These are phyloP conservation scores for Casuarina glauca DNA, from an alignment of 306 rosid genomes.

Conservation along the genomic window DNA sequence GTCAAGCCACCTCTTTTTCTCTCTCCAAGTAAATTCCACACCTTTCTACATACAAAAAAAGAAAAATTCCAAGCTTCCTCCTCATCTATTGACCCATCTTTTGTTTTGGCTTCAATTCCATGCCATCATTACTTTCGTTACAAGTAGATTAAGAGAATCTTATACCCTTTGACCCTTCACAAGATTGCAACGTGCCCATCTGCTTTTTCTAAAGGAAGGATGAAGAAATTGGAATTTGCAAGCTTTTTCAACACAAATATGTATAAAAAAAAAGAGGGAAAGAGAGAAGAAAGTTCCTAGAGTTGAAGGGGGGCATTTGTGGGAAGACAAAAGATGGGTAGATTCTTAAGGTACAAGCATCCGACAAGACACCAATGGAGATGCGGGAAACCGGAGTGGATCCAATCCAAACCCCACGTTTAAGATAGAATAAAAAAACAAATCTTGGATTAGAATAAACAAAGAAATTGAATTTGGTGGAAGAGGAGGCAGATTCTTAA, in stretches of 20 bases:
- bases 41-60: slow-evolving; percentile 19
- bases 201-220: neutral
- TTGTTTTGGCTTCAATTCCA: slow-evolving; percentile 36
- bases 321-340: neutral
- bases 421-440: slow-evolving; percentile 36
- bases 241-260: neutral
- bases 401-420: slow-evolving; percentile 47
- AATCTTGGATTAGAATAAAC: slow-evolving; percentile 11
- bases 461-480: slow-evolving; percentile 33
- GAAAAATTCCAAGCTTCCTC: slow-evolving; percentile 5
- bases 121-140: slow-evolving; percentile 56
- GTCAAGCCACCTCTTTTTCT: slow-evolving; percentile 46
- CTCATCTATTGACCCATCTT: slow-evolving; percentile 11
- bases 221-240: neutral
- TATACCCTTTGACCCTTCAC: slow-evolving; percentile 57
- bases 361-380: slow-evolving; percentile 64
- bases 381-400: slow-evolving; percentile 60
- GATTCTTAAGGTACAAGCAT: slow-evolving; percentile 64
- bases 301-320: slow-evolving; percentile 1
- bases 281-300: neutral
- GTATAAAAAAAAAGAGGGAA: neutral
- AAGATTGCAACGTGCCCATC: neutral
- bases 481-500: slow-evolving; percentile 55
- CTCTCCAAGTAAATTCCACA: slow-evolving; percentile 35
- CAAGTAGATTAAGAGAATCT: slow-evolving; percentile 50